Percentiles rank a stretch among this genome's conserved stretches.
Conservation (phyloP, 208 protist genomes). For the Leishmania tarentolae region DNA sequence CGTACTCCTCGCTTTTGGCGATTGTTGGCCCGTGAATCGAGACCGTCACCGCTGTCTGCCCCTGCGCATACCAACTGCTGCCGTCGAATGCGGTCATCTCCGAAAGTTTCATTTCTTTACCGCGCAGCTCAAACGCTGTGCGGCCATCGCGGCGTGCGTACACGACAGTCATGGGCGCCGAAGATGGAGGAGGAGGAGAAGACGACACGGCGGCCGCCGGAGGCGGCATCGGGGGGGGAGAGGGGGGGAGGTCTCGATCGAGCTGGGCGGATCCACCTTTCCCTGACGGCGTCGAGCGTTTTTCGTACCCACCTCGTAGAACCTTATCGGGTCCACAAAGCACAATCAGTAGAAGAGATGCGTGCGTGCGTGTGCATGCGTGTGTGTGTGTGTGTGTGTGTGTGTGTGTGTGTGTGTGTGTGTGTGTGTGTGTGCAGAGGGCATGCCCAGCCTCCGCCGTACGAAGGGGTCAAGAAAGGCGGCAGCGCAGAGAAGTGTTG, state of each 20-base stretch:
- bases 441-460: not conserved
- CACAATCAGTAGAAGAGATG: not conserved
- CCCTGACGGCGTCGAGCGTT: not conserved
- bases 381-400: not conserved
- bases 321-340: not conserved
- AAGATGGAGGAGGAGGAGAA: not conserved
- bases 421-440: not conserved
- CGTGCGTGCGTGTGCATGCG: not conserved
- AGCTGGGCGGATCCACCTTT: no score
- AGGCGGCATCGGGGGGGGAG: not conserved
- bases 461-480: not conserved
- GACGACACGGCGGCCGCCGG: not conserved
- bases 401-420: conserved; percentile 1
- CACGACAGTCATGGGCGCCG: not conserved
- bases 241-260: not conserved
- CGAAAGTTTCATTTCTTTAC: conserved; percentile 60
- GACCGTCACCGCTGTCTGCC: conserved; percentile 60
- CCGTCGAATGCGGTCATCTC: conserved; percentile 75
- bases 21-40: conserved; percentile 73
- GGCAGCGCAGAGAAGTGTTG: not conserved
- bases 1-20: conserved; percentile 46
- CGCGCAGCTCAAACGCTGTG: conserved; percentile 64
- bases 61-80: conserved; percentile 79
- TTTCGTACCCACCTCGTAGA: not conserved
- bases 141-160: conserved; percentile 65